Base-by-base conservation (phyloP, 2,329 filamentous ascomycete genomes). In the Grosmannia huntii region DNA sequence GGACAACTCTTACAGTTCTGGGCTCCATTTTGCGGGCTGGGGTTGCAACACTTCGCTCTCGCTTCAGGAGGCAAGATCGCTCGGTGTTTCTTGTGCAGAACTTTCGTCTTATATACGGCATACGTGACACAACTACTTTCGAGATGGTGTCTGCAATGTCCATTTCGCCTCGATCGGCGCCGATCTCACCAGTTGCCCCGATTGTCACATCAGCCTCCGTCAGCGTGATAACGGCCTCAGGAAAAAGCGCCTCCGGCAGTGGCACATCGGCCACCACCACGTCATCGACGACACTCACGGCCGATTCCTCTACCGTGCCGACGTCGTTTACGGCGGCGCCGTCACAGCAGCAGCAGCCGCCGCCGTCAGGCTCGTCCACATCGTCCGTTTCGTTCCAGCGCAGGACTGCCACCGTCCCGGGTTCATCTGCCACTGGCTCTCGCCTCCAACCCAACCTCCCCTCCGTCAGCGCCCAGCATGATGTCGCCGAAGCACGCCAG, bases 401-500 rank as follows among this genome's bases (percentile, higher is more conserved):
- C 27, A 14, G 21, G 12, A 14, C 23, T n/a, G 53, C 33, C 33
- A n/a, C 21, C 7, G 52, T 31, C 10, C 2, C 21, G 2, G 33
- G 33, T 11, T 31, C 53, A 19, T 23, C 36, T 25, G 33, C 49
- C 31, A 10, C 3, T 7, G 33, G 21, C 51, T 10, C 12, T 23
- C 28, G 33, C 46, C 12, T 31, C 56, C 16, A 27, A 28, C 27
- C 70, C 4, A 71, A 69, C 54, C 70, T 76, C 12, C 74, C 74
- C 2, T 71, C 74, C 3, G 65, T 70, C 53, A 68, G 73, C 56
- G 71, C 75, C 55, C 72, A 75, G 66, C 72, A 72, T 7, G 74
- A 78, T 66, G 74, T 83, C 23, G 69, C 75, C 54, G 77, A 83
- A 66, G 82, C 83, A 46, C 81, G 82, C 62, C 69, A 73, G 33